Base-by-base conservation (phyloP, 1,139 yeast genomes). In the Maudiozyma humilis region DNA sequence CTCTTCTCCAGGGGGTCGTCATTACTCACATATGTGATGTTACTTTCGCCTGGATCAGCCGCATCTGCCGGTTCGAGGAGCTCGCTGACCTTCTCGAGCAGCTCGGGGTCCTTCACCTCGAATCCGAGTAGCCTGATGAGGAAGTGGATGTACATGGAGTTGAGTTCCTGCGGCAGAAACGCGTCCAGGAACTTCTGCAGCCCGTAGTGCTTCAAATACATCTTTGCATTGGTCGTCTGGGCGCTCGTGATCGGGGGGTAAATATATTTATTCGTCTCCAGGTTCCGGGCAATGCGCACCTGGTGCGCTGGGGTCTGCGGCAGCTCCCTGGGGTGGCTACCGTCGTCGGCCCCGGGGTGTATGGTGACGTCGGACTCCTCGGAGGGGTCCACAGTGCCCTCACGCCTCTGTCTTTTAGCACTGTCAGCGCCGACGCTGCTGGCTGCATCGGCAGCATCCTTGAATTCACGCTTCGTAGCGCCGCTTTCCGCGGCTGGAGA, bases 141-240 rank as follows among this genome's bases (percentile, higher is more conserved):
- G 41, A 59, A 64, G 27, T 75, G 55, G 25, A 81, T 70, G 53
- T 79, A 79, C 19, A 73, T 68, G 12, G 76, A 68, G 16, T 75
- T 68, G 13, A 86, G 78, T 2, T 75, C 73, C 1, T 73, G 70
- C 0, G 89, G 85, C 29, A 84, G 62, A 52, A 75, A 82, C 39
- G 69, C 67, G 45, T 75, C 76, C 43, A 86, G 63, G 52, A 84
- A 82, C 47, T 65, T 62, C 50, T 72, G 64, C 29, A 77, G 70
- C 0, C 95, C 95, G 47, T 75, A 62, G n/a, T 66, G 61, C 56
- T 82, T 82, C 44, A 87, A 63, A 52, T 59, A 79, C 45, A 69
- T 67, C 47, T 91, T 72, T 1, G 87, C 79, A 45, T 72, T 67
- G 14, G 68, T 57, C 5, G 73, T 65, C 15, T 66, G 66, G 17